Evolutionary conservation across 1,139 yeast genomes (phyloP), one percentile per base, ranked within the genome.

Genomic region (Yamadazyma triangularis): DNA sequence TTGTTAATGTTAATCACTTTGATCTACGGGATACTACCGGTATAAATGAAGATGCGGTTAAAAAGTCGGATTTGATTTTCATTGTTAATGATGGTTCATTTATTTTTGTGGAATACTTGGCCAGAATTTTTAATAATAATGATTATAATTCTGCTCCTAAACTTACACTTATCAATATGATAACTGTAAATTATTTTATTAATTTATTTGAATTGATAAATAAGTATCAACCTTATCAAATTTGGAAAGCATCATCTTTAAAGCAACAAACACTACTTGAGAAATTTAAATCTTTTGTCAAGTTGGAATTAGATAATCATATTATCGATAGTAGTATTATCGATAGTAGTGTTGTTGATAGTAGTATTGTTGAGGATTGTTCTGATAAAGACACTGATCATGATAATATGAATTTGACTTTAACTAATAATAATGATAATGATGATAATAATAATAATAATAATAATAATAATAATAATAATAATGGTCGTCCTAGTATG

Each of bases 1-100:
- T 38, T 25, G 31, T 50, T 11, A 45, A 45, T 13, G 40, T 54
- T 13, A 41, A 38, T 22, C 58, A 53, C 32, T 36, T 53, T 20
- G 35, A 38, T 21, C 30, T 46, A 7, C 32, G 27, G 11, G 27
- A 34, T 13, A n/a, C 16, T 12, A 21, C n/a, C n/a, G 24, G 24
- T 12, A 12, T 28, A 4, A 27, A 35, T 19, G 33, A 32, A 5
- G 30, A 34, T 9, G 28, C 43, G 6, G 40, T 57, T 10, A 35
- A 35, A 15, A 39, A 42, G 10, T 53, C 65, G 2, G 53, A 62
- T 32, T 45, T 62, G 33, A 40, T 66, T 10, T 61, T 66, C 32
- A 41, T 64, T 4, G 50, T 65, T n/a, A 66, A 67, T 41, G 71
- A 67, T 38, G 73, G 73, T 4, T 58, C 68, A 4, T 36, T 39